Evolutionary conservation across 78 protist genomes (phyloP), one percentile per base, ranked within the genome.

Genomic region (Tieghemostelium lacteum): DNA sequence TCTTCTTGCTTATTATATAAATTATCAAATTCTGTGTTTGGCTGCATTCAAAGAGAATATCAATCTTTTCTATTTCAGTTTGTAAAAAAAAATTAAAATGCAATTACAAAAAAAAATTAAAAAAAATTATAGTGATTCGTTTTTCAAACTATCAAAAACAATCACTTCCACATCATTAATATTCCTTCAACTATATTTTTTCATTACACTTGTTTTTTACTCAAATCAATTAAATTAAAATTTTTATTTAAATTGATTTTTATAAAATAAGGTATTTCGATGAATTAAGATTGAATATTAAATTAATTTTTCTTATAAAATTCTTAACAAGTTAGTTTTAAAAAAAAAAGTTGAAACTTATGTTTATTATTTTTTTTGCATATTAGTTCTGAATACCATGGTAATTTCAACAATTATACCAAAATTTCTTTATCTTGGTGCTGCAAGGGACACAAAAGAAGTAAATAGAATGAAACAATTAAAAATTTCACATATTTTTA

Each of bases 401-500:
- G 66, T 37, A 19, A 77, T 77, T 5, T 78, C 88, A 50, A 55
- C 64, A 26, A 67, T 78, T 34, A 49, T 78, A 34, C 24, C 61
- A 50, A 29, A 36, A 19, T 78, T 78, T 60, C 55, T 66, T 14
- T 66, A 66, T 28, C 20, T 78, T 17, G 88, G 88, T 3, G 88
- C 88, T 26, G 88, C 88, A 50, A 64, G 73, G 66, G 88, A 78
- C 36, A 78, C 88, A 33, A 78, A 78, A 70, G 62, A 78, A 52
- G 63, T 19, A 36, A 16, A 55, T 3, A 40, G 37, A 28, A 78
- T 78, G 88, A 58, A 78, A 28, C 49, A 39, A 54, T 36, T 50
- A 17, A 39, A 34, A 0, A 78, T 78, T 33, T n/a, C 88, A 45
- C 88, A 78, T 78, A 66, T 78, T 7, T n/a, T 78, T 36, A 78